phyloP scores from a whole-genome alignment of 176 grass and related monocot genomes.

The Puccinellia tenuiflora region DNA sequence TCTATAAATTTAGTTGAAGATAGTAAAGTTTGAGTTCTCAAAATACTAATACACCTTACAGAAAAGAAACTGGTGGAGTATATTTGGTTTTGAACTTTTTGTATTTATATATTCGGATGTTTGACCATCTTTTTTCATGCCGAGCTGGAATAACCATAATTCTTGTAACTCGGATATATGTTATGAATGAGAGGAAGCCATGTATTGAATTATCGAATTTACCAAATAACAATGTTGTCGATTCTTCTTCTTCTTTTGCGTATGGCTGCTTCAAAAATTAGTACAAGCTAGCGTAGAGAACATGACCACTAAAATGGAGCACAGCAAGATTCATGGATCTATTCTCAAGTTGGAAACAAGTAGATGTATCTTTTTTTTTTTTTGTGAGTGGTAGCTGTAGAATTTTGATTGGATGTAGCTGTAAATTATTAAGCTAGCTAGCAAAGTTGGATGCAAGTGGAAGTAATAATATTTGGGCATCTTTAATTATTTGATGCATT shows the following conservation, averaged over 20 bases:
- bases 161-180: background rate
- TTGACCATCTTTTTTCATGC: no score
- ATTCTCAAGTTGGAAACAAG: background rate
- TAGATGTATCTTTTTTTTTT: background rate
- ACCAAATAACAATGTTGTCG: background rate
- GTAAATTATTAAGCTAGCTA: background rate
- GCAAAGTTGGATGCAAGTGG: conserved; percentile 6
- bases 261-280: background rate
- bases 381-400: background rate
- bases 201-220: background rate
- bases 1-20: background rate
- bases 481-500: conserved; percentile 3
- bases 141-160: no score
- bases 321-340: background rate
- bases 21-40: background rate
- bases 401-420: background rate
- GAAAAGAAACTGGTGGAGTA: background rate
- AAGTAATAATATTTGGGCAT: background rate
- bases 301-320: background rate
- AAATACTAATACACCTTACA: background rate
- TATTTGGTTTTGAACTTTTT: background rate
- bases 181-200: background rate
- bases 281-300: background rate
- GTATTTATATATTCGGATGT: background rate
- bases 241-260: background rate